A percentile compares a stretch with the other conserved stretches of the same genome.
phyloP scores from a whole-genome alignment of 2,329 filamentous ascomycete genomes.

The Penicillium aurantiogriseum region DNA sequence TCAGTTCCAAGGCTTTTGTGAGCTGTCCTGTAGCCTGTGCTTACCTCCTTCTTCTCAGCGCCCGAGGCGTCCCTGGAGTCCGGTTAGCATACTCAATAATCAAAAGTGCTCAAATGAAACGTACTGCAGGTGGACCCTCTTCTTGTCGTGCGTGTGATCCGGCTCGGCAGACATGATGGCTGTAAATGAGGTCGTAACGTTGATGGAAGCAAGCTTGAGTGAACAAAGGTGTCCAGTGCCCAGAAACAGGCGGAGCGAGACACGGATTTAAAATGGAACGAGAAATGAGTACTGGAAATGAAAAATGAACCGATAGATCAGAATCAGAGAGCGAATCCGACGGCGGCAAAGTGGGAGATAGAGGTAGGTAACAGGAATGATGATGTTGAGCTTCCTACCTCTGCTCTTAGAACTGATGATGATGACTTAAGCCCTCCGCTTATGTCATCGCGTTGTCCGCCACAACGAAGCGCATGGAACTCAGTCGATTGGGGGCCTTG shows the following conservation, averaged over 20 bases:
- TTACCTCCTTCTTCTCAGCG: slow-evolving; percentile 78
- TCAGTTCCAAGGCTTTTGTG: slow-evolving; percentile 30
- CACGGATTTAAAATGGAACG: slow-evolving; percentile 15
- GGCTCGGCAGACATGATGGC: slow-evolving; percentile 70
- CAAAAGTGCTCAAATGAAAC: slow-evolving; percentile 35
- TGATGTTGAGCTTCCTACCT: slow-evolving; percentile 30
- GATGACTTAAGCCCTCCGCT: slow-evolving; percentile 38
- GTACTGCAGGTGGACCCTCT: slow-evolving; percentile 81
- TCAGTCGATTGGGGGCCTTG: slow-evolving; percentile 30
- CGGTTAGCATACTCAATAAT: slow-evolving; percentile 42
- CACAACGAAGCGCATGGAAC: slow-evolving; percentile 41
- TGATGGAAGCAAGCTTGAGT: slow-evolving; percentile 28
- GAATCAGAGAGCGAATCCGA: slow-evolving; percentile 18
- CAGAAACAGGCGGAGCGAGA: slow-evolving; percentile 10
- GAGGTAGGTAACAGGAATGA: slow-evolving; percentile 16
- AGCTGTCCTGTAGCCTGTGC: slow-evolving; percentile 33
- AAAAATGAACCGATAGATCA: slow-evolving; percentile 15
- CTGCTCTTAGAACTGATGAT: slow-evolving; percentile 17
- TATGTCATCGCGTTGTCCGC: slow-evolving; percentile 30
- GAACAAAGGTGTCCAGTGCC: slow-evolving; percentile 19
- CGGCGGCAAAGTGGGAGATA: slow-evolving; percentile 17
- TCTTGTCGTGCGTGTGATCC: slow-evolving; percentile 64
- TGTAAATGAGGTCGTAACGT: slow-evolving; percentile 23
- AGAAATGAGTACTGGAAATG: slow-evolving; percentile 15
- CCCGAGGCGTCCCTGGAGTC: slow-evolving; percentile 76